Base-by-base conservation (phyloP, 306 rosid species). In the Betula pendula region DNA sequence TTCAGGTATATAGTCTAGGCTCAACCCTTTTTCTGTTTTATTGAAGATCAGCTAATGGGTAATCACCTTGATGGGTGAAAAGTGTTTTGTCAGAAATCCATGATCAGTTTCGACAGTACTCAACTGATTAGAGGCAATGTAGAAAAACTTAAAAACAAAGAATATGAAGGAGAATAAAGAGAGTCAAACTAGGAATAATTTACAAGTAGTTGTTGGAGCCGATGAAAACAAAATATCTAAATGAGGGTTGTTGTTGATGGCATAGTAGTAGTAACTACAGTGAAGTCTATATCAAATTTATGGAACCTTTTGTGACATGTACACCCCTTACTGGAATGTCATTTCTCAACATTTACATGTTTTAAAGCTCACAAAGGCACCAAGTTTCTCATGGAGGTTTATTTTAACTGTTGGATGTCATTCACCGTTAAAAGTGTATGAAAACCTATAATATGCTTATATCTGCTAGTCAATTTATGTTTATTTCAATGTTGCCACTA, bases 1-100 rank as follows among this genome's bases (percentile, higher is more conserved):
- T 94, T 87, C 91, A 94, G 97, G 98, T 91, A 86, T 58, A 42
- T 78, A 3, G 69, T 72, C 6, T 38, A 19, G 12, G 72, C 24
- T 51, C 70, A 60, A 72, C 22, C 22, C 11, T 49, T 38, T 33
- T 35, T 38, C 24, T 38, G 6, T 19, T 38, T n/a, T 38, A 35
- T 38, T 19, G 9, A 19, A 66, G 47, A 66, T 38, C 70, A 10
- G 70, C 48, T 19, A 1, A 20, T 33, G 70, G 22, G 47, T 7
- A 15, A 65, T 35, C 16, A 35, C 48, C 70, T 65, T 65, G 70
- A 3, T 65, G 15, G 48, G 25, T 38, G 70, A 65, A 38, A 65
- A 8, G 2, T 15, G 8, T 29, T 60, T 14, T 2, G n/a, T 0
- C 7, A 15, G 4, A 1, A 60, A 29, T 29, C 40, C 40, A 0